Percentiles rank a stretch among this genome's conserved stretches.
Evolutionary conservation across 805 yeast species (phyloP).

Genomic region (Cyberlindnera japonica): DNA sequence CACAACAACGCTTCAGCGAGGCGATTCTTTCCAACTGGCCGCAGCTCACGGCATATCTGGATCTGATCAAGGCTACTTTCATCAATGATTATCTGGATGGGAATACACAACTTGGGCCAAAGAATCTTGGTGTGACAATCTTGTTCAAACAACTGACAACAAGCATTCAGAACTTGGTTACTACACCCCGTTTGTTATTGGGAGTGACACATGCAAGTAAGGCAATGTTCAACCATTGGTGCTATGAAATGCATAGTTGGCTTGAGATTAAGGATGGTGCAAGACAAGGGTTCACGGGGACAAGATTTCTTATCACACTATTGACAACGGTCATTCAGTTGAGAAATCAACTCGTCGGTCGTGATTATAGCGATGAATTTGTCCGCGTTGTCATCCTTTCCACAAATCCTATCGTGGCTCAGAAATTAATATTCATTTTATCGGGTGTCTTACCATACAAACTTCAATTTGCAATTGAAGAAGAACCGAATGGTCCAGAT

Average conservation of each 20-base stretch:
- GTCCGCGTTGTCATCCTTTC: constrained; percentile 54
- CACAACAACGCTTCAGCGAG: constrained; percentile 25
- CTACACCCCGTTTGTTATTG: constrained; percentile 35
- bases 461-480: constrained; percentile 20
- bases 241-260: constrained; percentile 38
- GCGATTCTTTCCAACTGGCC: constrained; percentile 33
- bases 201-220: constrained; percentile 29
- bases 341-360: constrained; percentile 15
- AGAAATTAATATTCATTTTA: constrained; percentile 50
- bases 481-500: constrained; percentile 1
- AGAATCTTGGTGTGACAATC: constrained; percentile 22
- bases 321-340: constrained; percentile 18
- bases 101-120: constrained; percentile 5
- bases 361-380: constrained; percentile 26
- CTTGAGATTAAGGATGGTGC: constrained; percentile 41
- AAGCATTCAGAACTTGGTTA: constrained; percentile 28
- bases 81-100: constrained; percentile 19
- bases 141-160: constrained; percentile 31
- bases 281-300: constrained; percentile 21
- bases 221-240: constrained; percentile 35
- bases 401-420: constrained; percentile 57
- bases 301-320: constrained; percentile 23
- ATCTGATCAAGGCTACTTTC: constrained; percentile 28
- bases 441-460: constrained; percentile 45
- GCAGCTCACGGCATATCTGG: constrained; percentile 28